Evolutionary conservation across 2,329 filamentous ascomycete species (phyloP).

Genomic region (Aspergillus quadrilineatus): DNA sequence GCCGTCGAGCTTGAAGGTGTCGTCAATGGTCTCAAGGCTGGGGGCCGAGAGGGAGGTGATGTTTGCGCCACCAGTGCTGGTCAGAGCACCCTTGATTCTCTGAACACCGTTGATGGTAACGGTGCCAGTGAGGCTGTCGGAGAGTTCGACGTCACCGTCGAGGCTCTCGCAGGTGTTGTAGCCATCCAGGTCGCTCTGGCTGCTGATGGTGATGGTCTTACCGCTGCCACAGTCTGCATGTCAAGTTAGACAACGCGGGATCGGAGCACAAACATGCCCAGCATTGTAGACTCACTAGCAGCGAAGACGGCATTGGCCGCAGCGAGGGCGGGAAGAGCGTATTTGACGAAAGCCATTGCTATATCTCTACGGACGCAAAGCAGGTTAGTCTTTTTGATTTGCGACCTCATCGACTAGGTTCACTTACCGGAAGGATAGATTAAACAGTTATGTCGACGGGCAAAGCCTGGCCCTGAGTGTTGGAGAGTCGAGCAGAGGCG

Average conservation of each 20-base stretch:
- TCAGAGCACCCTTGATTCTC: conserved; percentile 59
- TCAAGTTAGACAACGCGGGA: conserved; percentile 8
- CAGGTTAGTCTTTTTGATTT: background rate
- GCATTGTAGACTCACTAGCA: conserved; percentile 32
- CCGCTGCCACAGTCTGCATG: conserved; percentile 22
- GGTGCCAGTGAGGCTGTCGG: conserved; percentile 53
- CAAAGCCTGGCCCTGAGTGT: conserved; percentile 16
- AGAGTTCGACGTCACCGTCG: conserved; percentile 67
- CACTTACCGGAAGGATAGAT: conserved; percentile 1
- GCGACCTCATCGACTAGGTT: background rate
- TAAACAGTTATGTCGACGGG: conserved; percentile 13
- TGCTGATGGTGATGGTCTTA: conserved; percentile 50
- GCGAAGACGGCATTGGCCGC: conserved; percentile 53
- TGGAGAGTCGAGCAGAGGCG: conserved; percentile 12
- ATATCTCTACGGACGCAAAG: background rate
- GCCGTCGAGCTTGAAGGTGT: conserved; percentile 67
- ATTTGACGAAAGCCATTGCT: conserved; percentile 55
- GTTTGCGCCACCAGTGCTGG: conserved; percentile 54
- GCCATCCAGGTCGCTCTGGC: conserved; percentile 63
- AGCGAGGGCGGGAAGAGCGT: conserved; percentile 57
- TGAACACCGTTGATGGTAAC: conserved; percentile 64
- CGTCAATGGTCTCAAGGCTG: conserved; percentile 64
- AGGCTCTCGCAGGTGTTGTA: conserved; percentile 67
- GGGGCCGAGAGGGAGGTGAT: conserved; percentile 64
- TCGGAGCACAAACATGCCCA: background rate